Evolutionary conservation across 2,329 filamentous ascomycete species (phyloP).

Genomic region (Plectosphaerella plurivora): DNA sequence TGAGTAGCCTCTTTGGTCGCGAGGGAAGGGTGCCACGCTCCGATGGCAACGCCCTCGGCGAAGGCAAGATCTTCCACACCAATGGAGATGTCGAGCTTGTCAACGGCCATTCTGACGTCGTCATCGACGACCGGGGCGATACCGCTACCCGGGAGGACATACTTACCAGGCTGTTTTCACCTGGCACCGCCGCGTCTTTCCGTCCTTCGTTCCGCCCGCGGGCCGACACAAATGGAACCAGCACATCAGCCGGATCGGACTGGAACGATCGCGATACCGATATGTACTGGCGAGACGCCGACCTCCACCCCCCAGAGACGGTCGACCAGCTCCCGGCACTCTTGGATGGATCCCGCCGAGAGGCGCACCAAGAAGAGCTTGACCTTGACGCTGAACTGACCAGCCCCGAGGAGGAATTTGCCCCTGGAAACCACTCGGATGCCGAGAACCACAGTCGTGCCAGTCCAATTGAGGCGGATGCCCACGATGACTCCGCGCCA

Average conservation of each 20-base stretch:
- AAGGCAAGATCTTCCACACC: conserved; percentile 61
- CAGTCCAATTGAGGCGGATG: conserved; percentile 2
- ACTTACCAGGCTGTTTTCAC: conserved; percentile 48
- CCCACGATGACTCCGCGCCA: conserved; percentile 1
- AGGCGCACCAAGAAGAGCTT: conserved; percentile 13
- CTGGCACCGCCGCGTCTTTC: conserved; percentile 17
- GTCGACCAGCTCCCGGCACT: conserved; percentile 37
- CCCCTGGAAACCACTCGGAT: conserved; percentile 17
- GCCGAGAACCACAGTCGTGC: conserved; percentile 16
- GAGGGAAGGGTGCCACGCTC: conserved; percentile 64
- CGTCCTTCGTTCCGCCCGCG: conserved; percentile 18
- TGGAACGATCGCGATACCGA: conserved; percentile 21
- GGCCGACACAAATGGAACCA: background rate
- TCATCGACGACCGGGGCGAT: conserved; percentile 58
- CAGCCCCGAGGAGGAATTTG: conserved; percentile 16
- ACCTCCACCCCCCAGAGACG: conserved; percentile 40
- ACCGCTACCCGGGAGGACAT: conserved; percentile 57
- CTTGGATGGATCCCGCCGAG: conserved; percentile 20
- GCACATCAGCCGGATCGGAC: conserved; percentile 16
- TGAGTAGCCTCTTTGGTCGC: conserved; percentile 70
- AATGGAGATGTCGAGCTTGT: conserved; percentile 63
- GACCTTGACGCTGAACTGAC: conserved; percentile 9
- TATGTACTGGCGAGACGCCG: conserved; percentile 35
- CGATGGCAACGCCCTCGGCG: conserved; percentile 54
- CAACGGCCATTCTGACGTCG: conserved; percentile 50